Evolutionary conservation across 306 rosid genomes (phyloP).

Genomic region (cucumber (Cucumis sativus)): Cucumber_9930_V3 NC_026657.2:31973001-31973500

Average conservation of each 20-base stretch:
- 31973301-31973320: neutral
- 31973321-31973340: neutral
- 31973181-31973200: neutral
- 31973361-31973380: neutral
- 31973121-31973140: constrained; percentile 34
- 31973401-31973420: neutral
- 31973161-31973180: constrained; percentile 15
- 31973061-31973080: constrained; percentile 18
- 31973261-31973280: neutral
- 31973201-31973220: neutral
- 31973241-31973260: neutral
- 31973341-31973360: neutral
- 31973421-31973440: too few species aligned
- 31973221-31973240: neutral
- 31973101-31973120: constrained; percentile 25
- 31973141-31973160: constrained; percentile 27
- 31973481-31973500: too few species aligned
- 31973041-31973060: constrained; percentile 27
- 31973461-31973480: too few species aligned
- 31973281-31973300: neutral
- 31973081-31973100: constrained; percentile 27
- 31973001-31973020: too few species aligned
- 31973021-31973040: neutral
- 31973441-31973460: too few species aligned
- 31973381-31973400: neutral